Evolutionary conservation across 2,329 filamentous ascomycete genomes (phyloP), one percentile per base, ranked within the genome.

Genomic region (Claviceps paspali): DNA sequence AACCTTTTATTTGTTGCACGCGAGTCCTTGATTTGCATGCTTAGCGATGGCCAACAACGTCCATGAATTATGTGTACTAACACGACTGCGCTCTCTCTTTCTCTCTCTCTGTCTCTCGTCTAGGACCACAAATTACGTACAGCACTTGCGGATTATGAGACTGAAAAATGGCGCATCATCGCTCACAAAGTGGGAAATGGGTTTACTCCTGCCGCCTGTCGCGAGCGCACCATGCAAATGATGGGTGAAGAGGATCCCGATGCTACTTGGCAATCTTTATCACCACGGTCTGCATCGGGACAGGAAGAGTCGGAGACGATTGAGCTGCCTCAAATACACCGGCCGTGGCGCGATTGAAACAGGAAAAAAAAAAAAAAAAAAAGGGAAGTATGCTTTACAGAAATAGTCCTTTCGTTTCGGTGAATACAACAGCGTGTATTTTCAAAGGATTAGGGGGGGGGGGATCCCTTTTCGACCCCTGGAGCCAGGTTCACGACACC

Each of bases 81-180:
- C 21, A 17, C 3, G 4, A 34, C 14, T 26, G 22, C 17, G 10
- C 10, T 21, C 15, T 18, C 19, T 32, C 4, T 14, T 32, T 18
- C 30, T 6, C 8, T 14, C 28, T 8, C n/a, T n/a, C n/a, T n/a
- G n/a, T 23, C 18, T 15, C n/a, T 12, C 5, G 9, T 22, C 27
- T 53, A 88, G 83, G 76, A 87, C 47, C 70, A 80, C 56, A 84
- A 83, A 57, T 73, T 91, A 49, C 78, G 75, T 43, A 76, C 70
- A 38, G 81, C 82, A 5, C 72, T 88, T 47, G 76, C 82, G 53
- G 83, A 88, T 57, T 88, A 88, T 64, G 83, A 91, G 53, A 82
- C 81, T 61, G 86, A 94, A 57, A 85, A 85, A 55, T 95, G 87
- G 87, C 80, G 85, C 48, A 84, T 92, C 52, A 78, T 94, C 44